Evolutionary conservation across 305 asterid species (phyloP).

Genomic region (Salvia sclarea): DNA sequence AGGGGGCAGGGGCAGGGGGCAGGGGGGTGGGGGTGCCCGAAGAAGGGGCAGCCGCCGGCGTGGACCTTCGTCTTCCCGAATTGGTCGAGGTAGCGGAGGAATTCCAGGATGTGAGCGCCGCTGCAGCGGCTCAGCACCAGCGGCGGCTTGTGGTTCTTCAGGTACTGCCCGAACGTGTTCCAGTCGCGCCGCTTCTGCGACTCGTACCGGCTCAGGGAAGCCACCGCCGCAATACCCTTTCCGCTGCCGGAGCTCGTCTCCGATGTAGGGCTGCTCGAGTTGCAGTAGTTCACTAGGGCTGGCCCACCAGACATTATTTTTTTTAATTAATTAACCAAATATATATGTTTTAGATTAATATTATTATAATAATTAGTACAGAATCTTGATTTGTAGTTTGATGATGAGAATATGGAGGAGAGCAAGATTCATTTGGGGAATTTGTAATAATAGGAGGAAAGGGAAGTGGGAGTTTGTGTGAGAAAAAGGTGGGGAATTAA

Average conservation of each 20-base stretch:
- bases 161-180: slow-evolving; percentile 82
- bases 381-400: not conserved
- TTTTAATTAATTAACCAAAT: too few species aligned
- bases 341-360: too few species aligned
- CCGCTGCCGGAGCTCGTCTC: slow-evolving; percentile 36
- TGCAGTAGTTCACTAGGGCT: slow-evolving; percentile 23
- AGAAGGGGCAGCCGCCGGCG: slow-evolving; percentile 59
- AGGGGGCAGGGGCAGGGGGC: slow-evolving; percentile 80
- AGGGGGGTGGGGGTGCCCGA: slow-evolving; percentile 69
- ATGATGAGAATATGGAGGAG: not conserved
- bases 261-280: slow-evolving; percentile 32
- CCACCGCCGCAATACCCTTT: slow-evolving; percentile 12
- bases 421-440: slow-evolving; percentile 8
- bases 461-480: not conserved
- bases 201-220: slow-evolving; percentile 71
- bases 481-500: not conserved
- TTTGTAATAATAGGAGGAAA: not conserved
- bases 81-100: slow-evolving; percentile 73
- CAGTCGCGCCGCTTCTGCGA: slow-evolving; percentile 86
- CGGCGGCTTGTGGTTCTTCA: slow-evolving; percentile 75
- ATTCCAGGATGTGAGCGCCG: slow-evolving; percentile 69
- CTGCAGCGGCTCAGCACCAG: slow-evolving; percentile 60
- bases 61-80: slow-evolving; percentile 82
- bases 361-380: too few species aligned
- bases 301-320: slow-evolving; percentile 20